Base-by-base conservation (phyloP, 441 rosid genomes). In the Syzygium syzygioides region DNA sequence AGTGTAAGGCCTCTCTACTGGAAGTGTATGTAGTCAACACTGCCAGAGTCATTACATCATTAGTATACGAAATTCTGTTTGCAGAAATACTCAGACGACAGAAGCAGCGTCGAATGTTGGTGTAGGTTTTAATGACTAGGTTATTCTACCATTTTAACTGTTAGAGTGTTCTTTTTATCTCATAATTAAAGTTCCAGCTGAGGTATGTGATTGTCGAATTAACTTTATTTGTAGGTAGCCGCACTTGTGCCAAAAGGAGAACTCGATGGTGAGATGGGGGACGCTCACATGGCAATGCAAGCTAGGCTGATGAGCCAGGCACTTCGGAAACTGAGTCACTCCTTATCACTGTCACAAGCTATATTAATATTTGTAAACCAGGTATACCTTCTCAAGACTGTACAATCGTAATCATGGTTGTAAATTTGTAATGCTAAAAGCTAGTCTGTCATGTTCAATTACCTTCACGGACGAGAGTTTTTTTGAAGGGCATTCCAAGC, bases 251-350 rank as follows among this genome's bases (percentile, higher is more conserved):
- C 99, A 84, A 96, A 96, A 94, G 92, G 97, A 92, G 99, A 98
- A 93, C 99, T 97, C 60, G 99, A 98, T 68, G 99, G 99, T 1
- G 99, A 97, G 94, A 98, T 98, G 99, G 99, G 99, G 88, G 99
- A 98, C 92, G 99, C 99, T 87, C 99, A 98, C 92, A 97, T 98
- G 98, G 99, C 99, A 90, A 93, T 98, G 98, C 99, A 97, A 94
- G 99, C 99, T 86, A 95, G 99, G 91, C 91, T 98, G 91, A 98
- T 98, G 99, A 97, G 99, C 91, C 99, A 97, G 92, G 99, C 99
- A 57, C 98, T 98, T 85, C 97, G 99, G 89, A 98, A 98, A 92
- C 60, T 97, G 90, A 97, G 99, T 91, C 99, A 98, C 92, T 97
- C 99, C 55, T 93, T 98, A 89, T 97, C 98, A 3, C 87, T 92